Percentiles rank a stretch among this genome's conserved stretches.
phyloP scores from a whole-genome alignment of 192 early-diverging fungal species.

The Coemansia sp. region DNA sequence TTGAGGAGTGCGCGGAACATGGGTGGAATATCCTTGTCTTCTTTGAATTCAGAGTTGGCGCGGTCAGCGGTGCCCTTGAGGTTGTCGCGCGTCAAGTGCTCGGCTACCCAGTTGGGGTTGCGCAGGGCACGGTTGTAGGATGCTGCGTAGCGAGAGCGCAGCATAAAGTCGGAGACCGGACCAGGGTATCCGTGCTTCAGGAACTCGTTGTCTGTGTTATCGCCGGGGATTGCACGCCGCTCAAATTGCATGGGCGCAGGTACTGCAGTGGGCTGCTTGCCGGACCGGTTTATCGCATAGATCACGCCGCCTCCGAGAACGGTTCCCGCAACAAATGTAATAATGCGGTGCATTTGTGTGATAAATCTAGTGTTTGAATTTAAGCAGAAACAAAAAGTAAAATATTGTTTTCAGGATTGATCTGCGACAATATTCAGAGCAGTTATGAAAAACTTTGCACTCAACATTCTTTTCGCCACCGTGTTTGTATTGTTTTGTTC shows the following conservation, averaged over 20 bases:
- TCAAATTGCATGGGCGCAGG: background rate
- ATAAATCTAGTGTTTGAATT: background rate
- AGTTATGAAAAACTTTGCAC: too few species aligned
- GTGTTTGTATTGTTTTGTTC: background rate
- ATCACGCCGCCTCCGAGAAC: slow-evolving; percentile 44
- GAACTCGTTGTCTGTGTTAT: slow-evolving; percentile 30
- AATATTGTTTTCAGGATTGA: background rate
- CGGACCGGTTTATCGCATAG: slow-evolving; percentile 18
- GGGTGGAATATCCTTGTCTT: slow-evolving; percentile 70
- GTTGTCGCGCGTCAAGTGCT: slow-evolving; percentile 64
- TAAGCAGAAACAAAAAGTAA: too few species aligned
- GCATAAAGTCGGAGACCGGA: slow-evolving; percentile 72
- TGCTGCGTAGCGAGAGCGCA: slow-evolving; percentile 67
- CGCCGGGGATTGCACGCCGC: background rate
- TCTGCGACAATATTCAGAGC: background rate
- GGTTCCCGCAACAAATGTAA: slow-evolving; percentile 46
- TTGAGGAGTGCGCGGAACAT: slow-evolving; percentile 71
- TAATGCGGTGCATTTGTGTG: slow-evolving; percentile 34
- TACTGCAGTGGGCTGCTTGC: background rate
- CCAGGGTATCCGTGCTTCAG: slow-evolving; percentile 56
- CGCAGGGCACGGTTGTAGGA: slow-evolving; percentile 75
- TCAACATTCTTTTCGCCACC: background rate
- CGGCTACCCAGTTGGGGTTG: slow-evolving; percentile 77
- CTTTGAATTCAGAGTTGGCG: slow-evolving; percentile 71
- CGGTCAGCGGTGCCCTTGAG: slow-evolving; percentile 58